Base-by-base conservation (phyloP, 176 grass and related monocot species). In the Musa acuminata region DNA sequence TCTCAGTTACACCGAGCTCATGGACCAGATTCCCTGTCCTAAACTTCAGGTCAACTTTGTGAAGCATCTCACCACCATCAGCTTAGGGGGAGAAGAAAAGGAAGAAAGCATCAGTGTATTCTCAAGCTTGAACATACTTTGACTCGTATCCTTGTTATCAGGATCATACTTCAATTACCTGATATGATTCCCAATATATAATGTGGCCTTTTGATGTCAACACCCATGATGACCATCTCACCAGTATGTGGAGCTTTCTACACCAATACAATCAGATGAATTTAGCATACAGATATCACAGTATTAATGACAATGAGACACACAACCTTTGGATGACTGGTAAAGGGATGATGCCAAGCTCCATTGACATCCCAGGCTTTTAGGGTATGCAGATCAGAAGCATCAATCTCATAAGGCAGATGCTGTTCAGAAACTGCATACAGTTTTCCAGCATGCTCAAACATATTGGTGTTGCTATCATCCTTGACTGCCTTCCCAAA, bases 251-350 rank as follows among this genome's bases (percentile, higher is more conserved):
- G 57, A 72, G 76, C 78, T 78, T 76, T 79, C 85, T 83, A 3
- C 20, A 70, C 29, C 53, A 86, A 69, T 43, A 6, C 24, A 35
- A 52, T 21, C 25, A 10, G 19, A 3, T 11, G 20, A 54, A 17
- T 13, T 19, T 24, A 57, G 16, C 8, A 17, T 23, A 0, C 29
- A 35, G 5, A 35, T 35, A 35, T 35, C 29, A 35, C 29, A 35
- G 29, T 35, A 5, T 5, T 5, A 5, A 4, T 35, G 29, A 35
- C 29, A 4, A 35, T 35, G 29, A 4, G 19, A 13, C 10, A 0
- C 21, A 54, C 8, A 70, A 87, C 85, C 85, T 87, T 87, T 20
- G 85, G 77, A 60, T 87, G 85, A 72, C 77, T 83, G 20, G 80
- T 87, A 16, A 83, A 87, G 67, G 85, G 80, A 70, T 65, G 77